These are phyloP conservation scores for Dicorynia guianensis DNA, from an alignment of 306 rosid species.

Conservation along the genomic window DNA sequence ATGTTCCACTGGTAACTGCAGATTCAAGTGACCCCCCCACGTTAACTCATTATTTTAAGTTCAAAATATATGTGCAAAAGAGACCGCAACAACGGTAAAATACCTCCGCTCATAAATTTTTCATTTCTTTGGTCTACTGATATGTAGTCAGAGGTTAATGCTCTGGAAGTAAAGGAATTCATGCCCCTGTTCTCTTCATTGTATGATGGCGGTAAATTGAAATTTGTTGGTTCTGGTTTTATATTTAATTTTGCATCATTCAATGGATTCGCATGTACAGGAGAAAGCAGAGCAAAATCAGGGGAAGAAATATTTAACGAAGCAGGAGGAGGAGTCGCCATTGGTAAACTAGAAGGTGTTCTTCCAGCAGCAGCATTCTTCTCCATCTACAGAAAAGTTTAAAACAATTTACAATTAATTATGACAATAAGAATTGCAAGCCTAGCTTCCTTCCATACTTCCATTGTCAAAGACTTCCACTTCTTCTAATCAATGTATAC, in stretches of 20 bases:
- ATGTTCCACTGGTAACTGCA: slow-evolving; percentile 90
- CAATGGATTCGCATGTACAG: slow-evolving; percentile 81
- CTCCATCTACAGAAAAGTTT: slow-evolving; percentile 76
- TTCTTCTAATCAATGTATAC: background rate
- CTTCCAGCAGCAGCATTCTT: slow-evolving; percentile 98
- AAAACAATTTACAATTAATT: slow-evolving; percentile 27
- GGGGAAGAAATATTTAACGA: slow-evolving; percentile 80
- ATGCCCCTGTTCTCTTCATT: slow-evolving; percentile 71
- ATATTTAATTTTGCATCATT: slow-evolving; percentile 69
- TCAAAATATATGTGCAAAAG: slow-evolving; percentile 8
- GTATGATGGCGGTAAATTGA: slow-evolving; percentile 81
- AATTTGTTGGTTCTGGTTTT: slow-evolving; percentile 83
- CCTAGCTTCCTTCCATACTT: background rate
- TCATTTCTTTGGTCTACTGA: slow-evolving; percentile 80
- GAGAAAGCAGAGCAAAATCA: slow-evolving; percentile 87
- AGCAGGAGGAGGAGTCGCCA: slow-evolving; percentile 97
- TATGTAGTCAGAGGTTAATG: slow-evolving; percentile 66
- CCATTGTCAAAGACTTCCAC: background rate
- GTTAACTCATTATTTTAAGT: slow-evolving; percentile 25
- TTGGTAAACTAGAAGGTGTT: slow-evolving; percentile 91
- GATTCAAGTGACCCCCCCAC: slow-evolving; percentile 25
- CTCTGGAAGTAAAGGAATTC: slow-evolving; percentile 66
- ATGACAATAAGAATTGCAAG: background rate
- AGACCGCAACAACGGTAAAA: background rate
- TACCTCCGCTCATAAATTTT: slow-evolving; percentile 87